These are phyloP conservation scores for Ramalina intermedia DNA, from an alignment of 495 filamentous ascomycete genomes.

Conservation along the genomic window DNA sequence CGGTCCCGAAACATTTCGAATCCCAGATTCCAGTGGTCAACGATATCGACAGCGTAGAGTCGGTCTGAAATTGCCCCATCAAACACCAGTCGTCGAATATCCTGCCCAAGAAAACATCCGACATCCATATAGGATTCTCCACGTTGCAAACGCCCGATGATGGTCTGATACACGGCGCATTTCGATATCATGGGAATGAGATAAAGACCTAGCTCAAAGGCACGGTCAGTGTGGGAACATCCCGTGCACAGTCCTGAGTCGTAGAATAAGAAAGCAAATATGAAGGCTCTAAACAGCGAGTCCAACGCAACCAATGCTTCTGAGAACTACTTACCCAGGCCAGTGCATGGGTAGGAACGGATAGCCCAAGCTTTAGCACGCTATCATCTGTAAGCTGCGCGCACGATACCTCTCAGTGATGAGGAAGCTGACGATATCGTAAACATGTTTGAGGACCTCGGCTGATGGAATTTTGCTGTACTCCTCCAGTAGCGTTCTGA, in stretches of 20 bases:
- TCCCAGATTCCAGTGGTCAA: conserved; percentile 16
- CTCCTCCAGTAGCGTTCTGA: neutral
- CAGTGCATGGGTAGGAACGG: conserved; percentile 25
- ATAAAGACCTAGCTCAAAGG: conserved; percentile 19
- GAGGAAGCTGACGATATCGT: no score
- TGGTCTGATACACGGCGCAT: conserved; percentile 13
- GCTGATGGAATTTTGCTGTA: neutral
- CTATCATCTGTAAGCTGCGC: neutral
- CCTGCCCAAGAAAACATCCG: conserved; percentile 26
- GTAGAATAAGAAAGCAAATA: no score
- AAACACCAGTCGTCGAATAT: conserved; percentile 20
- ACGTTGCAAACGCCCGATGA: conserved; percentile 11
- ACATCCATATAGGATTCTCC: conserved; percentile 20
- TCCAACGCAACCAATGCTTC: no score
- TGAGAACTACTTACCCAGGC: conserved; percentile 11
- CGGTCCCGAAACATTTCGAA: conserved; percentile 23
- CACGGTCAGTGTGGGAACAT: no score
- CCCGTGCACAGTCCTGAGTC: no score
- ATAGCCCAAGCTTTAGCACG: conserved; percentile 9
- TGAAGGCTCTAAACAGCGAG: no score
- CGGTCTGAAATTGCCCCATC: conserved; percentile 18
- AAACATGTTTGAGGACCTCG: neutral
- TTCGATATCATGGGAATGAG: conserved; percentile 11
- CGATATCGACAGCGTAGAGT: conserved; percentile 20
- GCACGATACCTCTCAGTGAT: no score